Conservation (phyloP, 2,329 filamentous ascomycete genomes). For the Hypoxylon sp. region DNA sequence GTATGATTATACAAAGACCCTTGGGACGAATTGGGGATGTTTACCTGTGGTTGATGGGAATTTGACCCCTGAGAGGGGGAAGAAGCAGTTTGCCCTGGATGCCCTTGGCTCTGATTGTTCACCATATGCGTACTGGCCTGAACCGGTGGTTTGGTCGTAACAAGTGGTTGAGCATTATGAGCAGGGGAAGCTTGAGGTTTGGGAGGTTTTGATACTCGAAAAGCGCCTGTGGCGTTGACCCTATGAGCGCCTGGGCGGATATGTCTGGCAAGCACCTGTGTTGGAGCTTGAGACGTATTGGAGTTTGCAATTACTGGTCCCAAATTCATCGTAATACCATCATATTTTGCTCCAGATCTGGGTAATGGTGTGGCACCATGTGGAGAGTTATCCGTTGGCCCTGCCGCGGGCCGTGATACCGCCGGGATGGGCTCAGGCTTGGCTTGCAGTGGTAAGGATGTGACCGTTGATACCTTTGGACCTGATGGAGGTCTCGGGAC, state of each 20-base stretch:
- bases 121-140: neutral
- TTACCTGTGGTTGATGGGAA: slow-evolving; percentile 14
- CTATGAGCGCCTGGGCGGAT: slow-evolving; percentile 27
- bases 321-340: slow-evolving; percentile 30
- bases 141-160: neutral
- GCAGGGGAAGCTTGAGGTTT: slow-evolving; percentile 16
- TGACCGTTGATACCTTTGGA: slow-evolving; percentile 11
- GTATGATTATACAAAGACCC: neutral
- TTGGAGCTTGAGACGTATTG: slow-evolving; percentile 24
- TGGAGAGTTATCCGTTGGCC: slow-evolving; percentile 11
- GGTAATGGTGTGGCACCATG: slow-evolving; percentile 15
- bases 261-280: slow-evolving; percentile 10
- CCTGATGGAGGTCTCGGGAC: slow-evolving; percentile 32
- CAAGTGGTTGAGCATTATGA: slow-evolving; percentile 2
- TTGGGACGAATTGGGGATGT: slow-evolving; percentile 3
- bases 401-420: slow-evolving; percentile 29
- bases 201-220: slow-evolving; percentile 2
- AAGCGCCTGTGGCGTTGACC: slow-evolving; percentile 30
- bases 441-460: slow-evolving; percentile 4
- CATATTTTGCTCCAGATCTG: slow-evolving; percentile 36
- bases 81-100: neutral
- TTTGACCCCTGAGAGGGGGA: slow-evolving; percentile 1
- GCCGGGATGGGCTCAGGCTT: slow-evolving; percentile 25
- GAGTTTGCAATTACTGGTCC: neutral
- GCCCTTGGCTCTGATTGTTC: slow-evolving; percentile 6